A percentile compares a stretch with the other conserved stretches of the same genome.
These are phyloP conservation scores for Rhizophora mangle DNA, from an alignment of 345 rosid species.

Conservation along the genomic window DNA sequence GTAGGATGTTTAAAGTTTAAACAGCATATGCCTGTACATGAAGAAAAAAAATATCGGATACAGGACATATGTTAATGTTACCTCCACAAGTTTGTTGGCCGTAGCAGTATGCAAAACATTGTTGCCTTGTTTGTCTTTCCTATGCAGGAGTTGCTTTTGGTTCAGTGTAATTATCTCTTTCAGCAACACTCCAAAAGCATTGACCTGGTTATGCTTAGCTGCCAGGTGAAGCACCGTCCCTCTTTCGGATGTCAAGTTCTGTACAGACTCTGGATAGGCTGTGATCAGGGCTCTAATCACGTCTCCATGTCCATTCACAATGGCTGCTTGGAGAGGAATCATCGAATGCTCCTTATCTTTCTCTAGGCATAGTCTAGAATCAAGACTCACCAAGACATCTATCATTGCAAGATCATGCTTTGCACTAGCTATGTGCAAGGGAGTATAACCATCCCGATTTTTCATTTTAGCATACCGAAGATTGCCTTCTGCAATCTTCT, in stretches of 20 bases:
- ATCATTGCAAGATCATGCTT: background rate
- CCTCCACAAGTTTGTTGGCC: constrained; percentile 3
- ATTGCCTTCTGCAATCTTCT: background rate
- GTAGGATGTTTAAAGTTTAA: background rate
- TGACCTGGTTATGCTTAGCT: background rate
- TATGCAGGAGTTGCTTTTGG: background rate
- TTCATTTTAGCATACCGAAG: background rate
- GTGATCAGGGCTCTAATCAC: background rate
- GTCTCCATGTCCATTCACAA: background rate
- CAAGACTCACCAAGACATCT: background rate
- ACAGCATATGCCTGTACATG: background rate
- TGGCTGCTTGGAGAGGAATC: constrained; percentile 14
- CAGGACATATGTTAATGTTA: background rate
- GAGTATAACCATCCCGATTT: background rate
- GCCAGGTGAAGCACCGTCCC: constrained; percentile 12
- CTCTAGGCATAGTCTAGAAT: background rate
- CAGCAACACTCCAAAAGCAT: constrained; percentile 3
- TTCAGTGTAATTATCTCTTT: background rate
- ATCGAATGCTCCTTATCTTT: background rate
- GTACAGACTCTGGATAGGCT: background rate
- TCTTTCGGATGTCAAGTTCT: background rate
- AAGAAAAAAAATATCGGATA: too few relatives aligned
- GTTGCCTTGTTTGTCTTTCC: constrained; percentile 7
- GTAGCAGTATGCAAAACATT: constrained; percentile 13
- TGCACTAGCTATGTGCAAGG: background rate